Conservation (phyloP, 139 green algal species). For the Closterium sp. region DNA sequence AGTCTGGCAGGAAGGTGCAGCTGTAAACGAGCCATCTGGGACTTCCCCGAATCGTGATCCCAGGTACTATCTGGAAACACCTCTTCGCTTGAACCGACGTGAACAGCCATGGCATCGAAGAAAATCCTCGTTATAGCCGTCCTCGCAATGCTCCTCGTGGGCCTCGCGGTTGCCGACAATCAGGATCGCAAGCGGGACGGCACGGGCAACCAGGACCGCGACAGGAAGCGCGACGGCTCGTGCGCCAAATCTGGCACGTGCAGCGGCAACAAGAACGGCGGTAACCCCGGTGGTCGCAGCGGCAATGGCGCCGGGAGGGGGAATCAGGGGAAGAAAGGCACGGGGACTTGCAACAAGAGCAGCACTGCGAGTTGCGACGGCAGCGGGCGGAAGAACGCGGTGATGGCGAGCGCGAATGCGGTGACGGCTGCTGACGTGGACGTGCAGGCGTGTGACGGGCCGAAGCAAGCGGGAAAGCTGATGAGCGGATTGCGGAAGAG, state of each 20-base stretch:
- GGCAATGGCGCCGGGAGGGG: neutral
- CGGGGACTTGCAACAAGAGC: neutral
- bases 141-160: neutral
- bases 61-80: too few species aligned
- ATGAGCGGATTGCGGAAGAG: neutral
- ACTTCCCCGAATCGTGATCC: too few species aligned
- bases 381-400: neutral
- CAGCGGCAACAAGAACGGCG: neutral
- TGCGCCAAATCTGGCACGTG: neutral
- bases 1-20: too few species aligned
- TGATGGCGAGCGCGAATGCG: neutral
- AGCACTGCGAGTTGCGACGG: neutral
- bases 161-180: neutral
- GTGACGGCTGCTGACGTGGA: neutral
- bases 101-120: neutral
- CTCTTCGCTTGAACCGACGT: too few species aligned
- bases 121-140: neutral
- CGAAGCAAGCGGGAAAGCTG: neutral
- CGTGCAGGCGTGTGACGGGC: neutral
- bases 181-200: neutral
- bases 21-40: too few species aligned
- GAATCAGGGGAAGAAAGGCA: neutral
- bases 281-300: neutral
- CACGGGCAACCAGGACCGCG: neutral
- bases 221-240: neutral